phyloP scores from a whole-genome alignment of 2,329 filamentous ascomycete species.

The Fusarium sp. region DNA sequence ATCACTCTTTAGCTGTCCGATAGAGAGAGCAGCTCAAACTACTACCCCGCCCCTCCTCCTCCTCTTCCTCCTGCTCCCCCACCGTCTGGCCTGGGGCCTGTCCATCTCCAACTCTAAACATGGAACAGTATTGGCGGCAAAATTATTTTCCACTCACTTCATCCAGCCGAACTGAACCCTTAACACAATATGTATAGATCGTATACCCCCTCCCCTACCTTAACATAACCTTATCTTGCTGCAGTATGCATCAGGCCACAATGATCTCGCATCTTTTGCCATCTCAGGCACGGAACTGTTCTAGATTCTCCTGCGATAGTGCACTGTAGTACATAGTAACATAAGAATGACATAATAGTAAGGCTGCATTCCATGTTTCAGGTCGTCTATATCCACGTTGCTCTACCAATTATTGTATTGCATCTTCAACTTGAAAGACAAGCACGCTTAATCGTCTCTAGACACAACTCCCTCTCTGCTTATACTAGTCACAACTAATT shows the following conservation, averaged over 20 bases:
- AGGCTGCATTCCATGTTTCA: not conserved
- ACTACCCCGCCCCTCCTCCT: constrained; percentile 13
- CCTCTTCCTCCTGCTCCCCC: not conserved
- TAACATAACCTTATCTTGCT: constrained; percentile 7
- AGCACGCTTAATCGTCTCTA: not conserved
- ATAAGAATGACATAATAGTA: not conserved
- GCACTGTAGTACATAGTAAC: no score
- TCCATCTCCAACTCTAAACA: constrained; percentile 24
- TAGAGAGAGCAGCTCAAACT: not conserved
- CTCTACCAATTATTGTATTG: not conserved
- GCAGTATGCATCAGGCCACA: not conserved
- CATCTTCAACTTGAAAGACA: not conserved
- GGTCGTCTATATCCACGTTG: not conserved
- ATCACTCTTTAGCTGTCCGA: not conserved
- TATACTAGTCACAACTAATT: not conserved
- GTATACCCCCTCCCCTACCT: constrained; percentile 10
- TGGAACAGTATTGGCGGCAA: constrained; percentile 1
- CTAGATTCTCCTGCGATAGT: not conserved
- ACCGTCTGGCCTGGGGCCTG: not conserved
- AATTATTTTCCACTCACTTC: constrained; percentile 6
- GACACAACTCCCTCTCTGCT: not conserved
- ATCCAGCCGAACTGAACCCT: constrained; percentile 16
- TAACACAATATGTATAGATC: not conserved
- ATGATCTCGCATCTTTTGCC: constrained; percentile 48
- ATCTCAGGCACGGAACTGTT: constrained; percentile 53